These are phyloP conservation scores for Pestalotiopsis sp. DNA, from an alignment of 2,329 filamentous ascomycete genomes.

Conservation along the genomic window DNA sequence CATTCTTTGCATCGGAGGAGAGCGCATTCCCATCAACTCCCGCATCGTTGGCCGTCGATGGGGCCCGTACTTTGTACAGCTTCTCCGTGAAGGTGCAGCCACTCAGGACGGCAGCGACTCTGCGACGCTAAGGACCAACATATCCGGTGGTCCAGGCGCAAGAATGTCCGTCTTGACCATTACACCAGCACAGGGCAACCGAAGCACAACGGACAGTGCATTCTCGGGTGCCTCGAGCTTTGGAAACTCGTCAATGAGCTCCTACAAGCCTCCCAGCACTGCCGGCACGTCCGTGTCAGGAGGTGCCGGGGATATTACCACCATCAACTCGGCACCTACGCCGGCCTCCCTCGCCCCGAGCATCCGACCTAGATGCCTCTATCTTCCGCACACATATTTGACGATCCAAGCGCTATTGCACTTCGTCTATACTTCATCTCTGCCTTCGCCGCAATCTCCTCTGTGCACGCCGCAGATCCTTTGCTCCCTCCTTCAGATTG, in stretches of 20 bases:
- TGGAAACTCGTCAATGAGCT: constrained; percentile 36
- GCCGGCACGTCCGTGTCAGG: constrained; percentile 46
- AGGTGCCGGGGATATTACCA: constrained; percentile 43
- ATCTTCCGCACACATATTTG: constrained; percentile 87
- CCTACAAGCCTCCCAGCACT: constrained; percentile 46
- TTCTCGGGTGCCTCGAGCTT: constrained; percentile 48
- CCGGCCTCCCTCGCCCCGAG: constrained; percentile 59
- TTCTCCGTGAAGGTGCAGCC: constrained; percentile 79
- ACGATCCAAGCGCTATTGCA: constrained; percentile 90
- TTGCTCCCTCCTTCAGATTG: constrained; percentile 91
- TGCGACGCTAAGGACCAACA: constrained; percentile 70
- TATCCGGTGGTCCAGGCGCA: constrained; percentile 56
- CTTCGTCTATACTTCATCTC: constrained; percentile 89
- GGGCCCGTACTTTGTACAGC: constrained; percentile 94
- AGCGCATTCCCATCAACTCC: constrained; percentile 92
- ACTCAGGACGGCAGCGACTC: constrained; percentile 75
- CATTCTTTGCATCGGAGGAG: constrained; percentile 86
- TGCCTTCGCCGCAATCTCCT: constrained; percentile 74
- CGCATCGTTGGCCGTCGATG: constrained; percentile 84
- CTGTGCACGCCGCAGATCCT: constrained; percentile 94
- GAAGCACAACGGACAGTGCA: constrained; percentile 50
- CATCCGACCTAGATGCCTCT: constrained; percentile 81
- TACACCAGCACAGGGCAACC: constrained; percentile 60
- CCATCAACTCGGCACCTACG: constrained; percentile 59
- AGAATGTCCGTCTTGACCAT: constrained; percentile 87